Evolutionary conservation across 2,329 filamentous ascomycete genomes (phyloP), one percentile per base, ranked within the genome.

Genomic region (Mariannaea elegans): DNA sequence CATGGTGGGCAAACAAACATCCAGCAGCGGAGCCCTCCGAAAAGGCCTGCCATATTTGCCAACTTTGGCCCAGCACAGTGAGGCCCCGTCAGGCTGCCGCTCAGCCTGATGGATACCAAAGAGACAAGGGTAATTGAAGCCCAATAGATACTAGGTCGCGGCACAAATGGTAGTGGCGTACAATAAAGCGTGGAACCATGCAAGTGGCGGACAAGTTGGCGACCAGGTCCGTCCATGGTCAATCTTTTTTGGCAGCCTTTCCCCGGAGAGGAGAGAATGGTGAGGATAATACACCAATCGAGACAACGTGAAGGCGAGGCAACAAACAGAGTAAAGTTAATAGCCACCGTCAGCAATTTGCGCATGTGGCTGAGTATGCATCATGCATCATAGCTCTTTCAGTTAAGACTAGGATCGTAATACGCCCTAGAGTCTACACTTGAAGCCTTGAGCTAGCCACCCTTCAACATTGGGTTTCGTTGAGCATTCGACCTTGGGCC

Each of bases 331-430:
- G 54, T 32, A 61, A 62, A 39, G 38, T 29, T 39, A 45, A 58
- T 51, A 58, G 58, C 48, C 47, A 51, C 38, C 24, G 56, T 39
- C 24, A 42, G 27, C 52, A 42, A 45, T 41, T 52, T 46, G 51
- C 38, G 53, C 62, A 65, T 59, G 63, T 58, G 62, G 61, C 45
- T 13, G 32, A 50, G 59, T 27, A 53, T 38, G 53, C 55, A 57
- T 58, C 51, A 63, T 57, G 46, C 61, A 67, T 61, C 38, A 10
- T 50, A 38, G 54, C 29, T 53, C 57, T 41, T 23, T 54, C 39
- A 24, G 41, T 65, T 42, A 50, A 36, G 36, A 61, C 47, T 49
- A 46, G 56, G 57, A 41, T 19, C 41, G 23, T 24, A 31, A 23
- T 32, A 14, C 16, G 24, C 31, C 41, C 23, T 47, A 32, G 27